Evolutionary conservation across 73 alveolate species (phyloP).

Genomic region (Paramecium biaurelia): DNA sequence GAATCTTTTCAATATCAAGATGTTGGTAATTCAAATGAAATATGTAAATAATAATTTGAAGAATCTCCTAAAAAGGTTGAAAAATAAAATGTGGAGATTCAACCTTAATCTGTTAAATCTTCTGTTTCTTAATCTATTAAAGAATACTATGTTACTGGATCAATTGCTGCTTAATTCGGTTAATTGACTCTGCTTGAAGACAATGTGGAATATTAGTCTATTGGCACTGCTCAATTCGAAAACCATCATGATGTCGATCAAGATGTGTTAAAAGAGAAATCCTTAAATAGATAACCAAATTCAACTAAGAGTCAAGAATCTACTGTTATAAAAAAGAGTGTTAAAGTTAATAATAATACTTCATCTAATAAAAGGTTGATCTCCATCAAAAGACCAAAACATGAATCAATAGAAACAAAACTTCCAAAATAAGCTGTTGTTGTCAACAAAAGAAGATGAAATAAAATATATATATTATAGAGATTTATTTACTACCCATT

Average conservation of each 20-base stretch:
- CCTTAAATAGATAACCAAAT: not conserved
- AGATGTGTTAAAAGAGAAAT: not conserved
- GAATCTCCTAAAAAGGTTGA: not conserved
- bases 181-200: not conserved
- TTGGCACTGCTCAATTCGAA: not conserved
- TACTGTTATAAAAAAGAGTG: not conserved
- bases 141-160: not conserved
- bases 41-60: not conserved
- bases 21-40: not conserved
- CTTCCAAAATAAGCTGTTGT: constrained; percentile 5
- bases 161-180: not conserved
- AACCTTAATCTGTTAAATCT: not conserved
- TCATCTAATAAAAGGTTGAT: not conserved
- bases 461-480: not conserved
- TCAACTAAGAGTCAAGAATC: not conserved
- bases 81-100: not conserved
- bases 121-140: not conserved
- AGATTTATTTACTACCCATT: not conserved
- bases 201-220: not conserved
- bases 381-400: not conserved
- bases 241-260: not conserved
- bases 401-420: not conserved
- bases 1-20: not conserved
- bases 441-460: not conserved
- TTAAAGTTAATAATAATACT: not conserved